Base-by-base conservation (phyloP, 345 rosid species). In the Boechera retrofracta region DNA sequence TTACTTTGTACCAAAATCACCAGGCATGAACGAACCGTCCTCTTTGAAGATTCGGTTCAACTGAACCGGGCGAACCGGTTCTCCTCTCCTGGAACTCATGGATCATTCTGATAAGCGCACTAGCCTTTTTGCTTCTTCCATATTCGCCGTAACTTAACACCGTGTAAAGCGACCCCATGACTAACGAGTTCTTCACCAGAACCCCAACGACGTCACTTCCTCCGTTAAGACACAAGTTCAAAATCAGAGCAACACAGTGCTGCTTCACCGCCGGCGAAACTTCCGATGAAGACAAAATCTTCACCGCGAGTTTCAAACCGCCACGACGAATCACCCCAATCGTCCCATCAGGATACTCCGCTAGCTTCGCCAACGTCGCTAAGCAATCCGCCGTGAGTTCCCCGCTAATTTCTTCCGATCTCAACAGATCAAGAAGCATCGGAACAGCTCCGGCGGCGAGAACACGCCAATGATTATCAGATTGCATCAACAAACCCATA, bases 81-180 rank as follows among this genome's bases (percentile, higher is more conserved):
- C 67, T 79, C 56, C 79, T 80, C 74, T 91, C 97, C 16, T 71
- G 78, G 68, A 85, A 90, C 78, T 87, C 87, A 15, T 89, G 98
- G 10, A 89, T 91, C 71, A 89, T 64, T 79, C 87, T 81, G 60
- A 90, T 87, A 33, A 90, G 85, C 62, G 89, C 74, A 69, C 87
- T 75, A 36, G 93, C 94, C 75, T 89, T 89, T 82, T 85, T 93
- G 86, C 97, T 83, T 35, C 88, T 88, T 10, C 88, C 85, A 65
- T 87, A 72, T 5, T 87, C 84, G 72, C 98, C 94, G 77, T 86
- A 89, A 33, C 83, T 74, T 49, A 91, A 79, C 72, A 80, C 76
- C 75, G 92, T 84, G 82, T 91, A 91, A 55, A 91, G 80, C 12
- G 92, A 84, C 54, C 82, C 86, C 88, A 88, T 89, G 0, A 93